These are phyloP conservation scores for Tylopilus balloui DNA, from an alignment of 768 basidiomycete species.

Conservation along the genomic window DNA sequence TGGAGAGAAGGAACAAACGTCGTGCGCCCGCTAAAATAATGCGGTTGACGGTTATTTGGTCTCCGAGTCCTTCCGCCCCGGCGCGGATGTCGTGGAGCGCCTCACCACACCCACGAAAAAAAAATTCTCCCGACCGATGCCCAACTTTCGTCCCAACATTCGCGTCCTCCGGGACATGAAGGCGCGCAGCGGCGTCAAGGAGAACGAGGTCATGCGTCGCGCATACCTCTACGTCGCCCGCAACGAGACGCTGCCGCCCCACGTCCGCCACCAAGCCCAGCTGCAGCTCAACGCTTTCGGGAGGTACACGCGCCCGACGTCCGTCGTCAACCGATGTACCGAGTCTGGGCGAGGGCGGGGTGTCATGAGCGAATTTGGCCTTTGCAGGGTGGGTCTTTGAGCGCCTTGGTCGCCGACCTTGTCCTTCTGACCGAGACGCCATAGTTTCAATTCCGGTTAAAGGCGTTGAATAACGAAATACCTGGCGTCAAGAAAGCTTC, in stretches of 20 bases:
- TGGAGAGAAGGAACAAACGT: neutral
- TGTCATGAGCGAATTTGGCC: slow-evolving; percentile 82
- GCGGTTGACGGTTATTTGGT: slow-evolving; percentile 25
- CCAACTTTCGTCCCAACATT: slow-evolving; percentile 35
- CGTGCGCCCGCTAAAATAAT: neutral
- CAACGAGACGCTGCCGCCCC: slow-evolving; percentile 82
- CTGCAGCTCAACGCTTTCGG: slow-evolving; percentile 87
- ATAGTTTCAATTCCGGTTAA: slow-evolving; percentile 87
- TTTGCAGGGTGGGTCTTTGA: slow-evolving; percentile 59
- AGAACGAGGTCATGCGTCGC: slow-evolving; percentile 76
- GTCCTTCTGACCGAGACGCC: neutral
- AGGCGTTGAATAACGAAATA: slow-evolving; percentile 76
- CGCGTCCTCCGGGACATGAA: slow-evolving; percentile 75
- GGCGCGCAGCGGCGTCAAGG: slow-evolving; percentile 63
- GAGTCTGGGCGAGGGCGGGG: slow-evolving; percentile 86
- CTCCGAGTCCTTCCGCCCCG: neutral
- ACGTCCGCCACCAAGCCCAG: slow-evolving; percentile 91
- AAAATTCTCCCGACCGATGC: slow-evolving; percentile 9
- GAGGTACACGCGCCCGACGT: slow-evolving; percentile 76
- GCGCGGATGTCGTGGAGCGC: too few species aligned
- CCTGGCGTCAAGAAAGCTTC: slow-evolving; percentile 88
- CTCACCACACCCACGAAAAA: neutral
- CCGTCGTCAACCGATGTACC: slow-evolving; percentile 84
- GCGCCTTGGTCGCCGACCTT: neutral
- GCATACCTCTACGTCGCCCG: slow-evolving; percentile 93